Evolutionary conservation across 2,329 filamentous ascomycete genomes (phyloP).

Genomic region (Aspergillus sergii): DNA sequence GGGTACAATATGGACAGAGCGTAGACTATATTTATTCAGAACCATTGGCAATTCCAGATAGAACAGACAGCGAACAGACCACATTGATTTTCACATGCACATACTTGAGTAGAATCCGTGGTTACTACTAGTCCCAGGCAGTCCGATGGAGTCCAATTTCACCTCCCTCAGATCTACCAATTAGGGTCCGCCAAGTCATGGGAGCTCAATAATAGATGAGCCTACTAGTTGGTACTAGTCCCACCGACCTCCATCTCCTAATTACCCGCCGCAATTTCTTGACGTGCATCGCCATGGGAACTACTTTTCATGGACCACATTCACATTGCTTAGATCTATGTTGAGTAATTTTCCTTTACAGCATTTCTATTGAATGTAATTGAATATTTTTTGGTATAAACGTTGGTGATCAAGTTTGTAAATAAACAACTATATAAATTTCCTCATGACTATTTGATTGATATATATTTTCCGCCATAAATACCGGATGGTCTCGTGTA

Average conservation of each 20-base stretch:
- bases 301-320: no score
- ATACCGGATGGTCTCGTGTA: no score
- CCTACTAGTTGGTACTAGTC: not conserved
- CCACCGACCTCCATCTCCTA: not conserved
- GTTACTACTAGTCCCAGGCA: not conserved
- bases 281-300: no score
- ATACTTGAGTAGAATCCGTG: not conserved
- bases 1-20: no score
- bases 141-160: not conserved
- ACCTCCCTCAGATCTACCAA: constrained; percentile 1
- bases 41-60: not conserved
- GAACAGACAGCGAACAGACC: not conserved
- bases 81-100: constrained; percentile 2
- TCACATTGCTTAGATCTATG: no score
- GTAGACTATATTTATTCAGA: no score
- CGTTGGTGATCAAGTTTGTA: no score
- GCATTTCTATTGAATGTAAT: no score
- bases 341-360: no score
- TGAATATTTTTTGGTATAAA: no score
- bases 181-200: not conserved
- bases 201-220: not conserved
- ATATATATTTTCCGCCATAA: not conserved
- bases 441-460: not conserved
- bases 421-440: no score
- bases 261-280: no score